A percentile compares a stretch with the other conserved stretches of the same genome.
Conservation (phyloP, 805 yeast genomes). For the Sugiyamaella boreocaroliniensis region DNA sequence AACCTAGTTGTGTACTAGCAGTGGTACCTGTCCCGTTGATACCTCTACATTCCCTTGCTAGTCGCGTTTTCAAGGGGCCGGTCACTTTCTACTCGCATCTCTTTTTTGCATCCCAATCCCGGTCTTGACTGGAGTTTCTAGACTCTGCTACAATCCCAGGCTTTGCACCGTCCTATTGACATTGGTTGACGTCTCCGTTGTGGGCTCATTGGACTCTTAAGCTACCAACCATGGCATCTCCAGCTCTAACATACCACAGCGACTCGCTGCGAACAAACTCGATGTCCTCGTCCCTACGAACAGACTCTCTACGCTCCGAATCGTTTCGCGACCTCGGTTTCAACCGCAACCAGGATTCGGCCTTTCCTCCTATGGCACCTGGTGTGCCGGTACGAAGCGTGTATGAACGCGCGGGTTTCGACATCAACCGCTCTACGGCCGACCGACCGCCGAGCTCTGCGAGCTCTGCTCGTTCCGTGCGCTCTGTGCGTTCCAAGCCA, state of each 20-base stretch:
- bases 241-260: neutral
- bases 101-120: no score
- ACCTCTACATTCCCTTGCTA: no score
- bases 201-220: neutral
- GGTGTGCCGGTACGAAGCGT: slow-evolving; percentile 32
- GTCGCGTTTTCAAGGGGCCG: no score
- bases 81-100: no score
- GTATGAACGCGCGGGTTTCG: slow-evolving; percentile 40
- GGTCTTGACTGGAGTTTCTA: no score
- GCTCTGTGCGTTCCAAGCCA: neutral
- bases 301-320: neutral
- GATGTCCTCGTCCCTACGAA: neutral
- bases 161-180: no score
- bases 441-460: slow-evolving; percentile 3
- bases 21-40: no score
- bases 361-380: slow-evolving; percentile 36
- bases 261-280: neutral
- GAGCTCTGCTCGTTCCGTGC: neutral
- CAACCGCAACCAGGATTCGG: slow-evolving; percentile 27
- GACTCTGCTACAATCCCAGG: no score
- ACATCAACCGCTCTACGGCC: slow-evolving; percentile 22
- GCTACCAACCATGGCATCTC: neutral
- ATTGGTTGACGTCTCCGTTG: neutral
- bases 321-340: neutral
- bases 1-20: no score